phyloP scores from a whole-genome alignment of 441 rosid genomes.

The Caryocar brasiliense region DNA sequence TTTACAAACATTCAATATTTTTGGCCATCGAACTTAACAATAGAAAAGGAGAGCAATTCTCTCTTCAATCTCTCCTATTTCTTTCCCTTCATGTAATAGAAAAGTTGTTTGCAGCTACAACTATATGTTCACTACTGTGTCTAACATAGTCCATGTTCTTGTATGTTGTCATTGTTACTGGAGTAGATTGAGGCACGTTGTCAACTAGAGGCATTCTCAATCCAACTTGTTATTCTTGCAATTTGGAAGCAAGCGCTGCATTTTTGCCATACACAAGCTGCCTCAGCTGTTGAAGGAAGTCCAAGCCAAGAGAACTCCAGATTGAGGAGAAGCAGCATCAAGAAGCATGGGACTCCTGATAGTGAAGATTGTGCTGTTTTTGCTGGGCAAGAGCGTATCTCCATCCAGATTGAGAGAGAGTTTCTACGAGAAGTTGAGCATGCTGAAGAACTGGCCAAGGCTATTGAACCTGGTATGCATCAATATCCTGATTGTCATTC shows the following conservation, averaged over 20 bases:
- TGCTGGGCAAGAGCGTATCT: conserved; percentile 34
- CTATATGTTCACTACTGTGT: no score
- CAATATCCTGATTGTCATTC: not conserved
- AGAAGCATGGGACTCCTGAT: conserved; percentile 36
- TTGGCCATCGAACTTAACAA: no score
- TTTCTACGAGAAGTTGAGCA: conserved; percentile 70
- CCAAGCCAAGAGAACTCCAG: conserved; percentile 42
- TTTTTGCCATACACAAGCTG: conserved; percentile 88
- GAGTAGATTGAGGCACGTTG: conserved; percentile 41
- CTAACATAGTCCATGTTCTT: no score
- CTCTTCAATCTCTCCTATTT: no score
- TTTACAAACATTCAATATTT: no score
- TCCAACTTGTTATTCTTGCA: conserved; percentile 85
- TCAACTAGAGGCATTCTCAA: conserved; percentile 79
- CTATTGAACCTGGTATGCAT: conserved; percentile 58
- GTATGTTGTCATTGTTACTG: conserved; percentile 6
- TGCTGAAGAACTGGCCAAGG: conserved; percentile 78
- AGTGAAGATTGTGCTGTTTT: conserved; percentile 27
- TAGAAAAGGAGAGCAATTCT: no score
- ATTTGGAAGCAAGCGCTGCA: conserved; percentile 91
- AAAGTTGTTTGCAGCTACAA: not conserved
- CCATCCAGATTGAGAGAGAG: conserved; percentile 60
- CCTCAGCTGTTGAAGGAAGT: conserved; percentile 78
- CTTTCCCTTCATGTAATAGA: no score
- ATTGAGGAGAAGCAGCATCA: conserved; percentile 39